A percentile compares a stretch with the other conserved stretches of the same genome.
Conservation (phyloP, 2,329 filamentous ascomycete genomes). For the Clarireedia monteithiana region DNA sequence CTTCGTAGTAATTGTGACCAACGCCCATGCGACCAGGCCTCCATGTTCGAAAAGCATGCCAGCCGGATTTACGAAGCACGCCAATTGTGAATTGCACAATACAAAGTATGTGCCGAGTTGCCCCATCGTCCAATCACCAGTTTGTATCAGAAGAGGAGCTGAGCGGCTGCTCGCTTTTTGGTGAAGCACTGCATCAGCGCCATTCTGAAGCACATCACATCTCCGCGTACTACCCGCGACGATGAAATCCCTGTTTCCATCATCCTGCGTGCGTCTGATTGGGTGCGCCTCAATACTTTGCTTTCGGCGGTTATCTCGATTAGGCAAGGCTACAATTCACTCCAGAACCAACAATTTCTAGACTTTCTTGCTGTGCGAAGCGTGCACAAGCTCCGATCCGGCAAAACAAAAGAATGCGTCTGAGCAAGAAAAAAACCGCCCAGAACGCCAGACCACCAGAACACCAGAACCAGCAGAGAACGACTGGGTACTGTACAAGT, state of each 20-base stretch:
- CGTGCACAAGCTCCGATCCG: neutral
- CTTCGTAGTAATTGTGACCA: no score
- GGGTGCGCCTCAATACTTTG: slow-evolving; percentile 19
- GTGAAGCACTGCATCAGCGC: slow-evolving; percentile 18
- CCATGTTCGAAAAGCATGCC: no score
- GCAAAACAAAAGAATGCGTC: no score
- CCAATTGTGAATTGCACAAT: neutral
- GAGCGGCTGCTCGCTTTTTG: slow-evolving; percentile 21
- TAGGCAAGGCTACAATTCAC: slow-evolving; percentile 23
- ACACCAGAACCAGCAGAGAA: no score
- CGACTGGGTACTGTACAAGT: no score
- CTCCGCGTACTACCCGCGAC: slow-evolving; percentile 22
- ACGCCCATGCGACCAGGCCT: no score
- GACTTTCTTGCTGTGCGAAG: neutral
- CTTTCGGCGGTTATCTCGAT: slow-evolving; percentile 29
- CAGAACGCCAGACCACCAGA: no score
- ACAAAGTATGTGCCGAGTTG: neutral
- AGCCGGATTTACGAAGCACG: no score
- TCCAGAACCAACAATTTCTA: slow-evolving; percentile 10
- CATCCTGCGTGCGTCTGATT: slow-evolving; percentile 14
- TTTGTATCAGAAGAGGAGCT: slow-evolving; percentile 13
- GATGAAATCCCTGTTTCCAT: slow-evolving; percentile 17
- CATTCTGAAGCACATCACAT: slow-evolving; percentile 24
- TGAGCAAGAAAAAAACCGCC: no score
- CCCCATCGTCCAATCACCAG: neutral